Conservation (phyloP, 345 rosid species). For the Eucalyptus grandis region DNA sequence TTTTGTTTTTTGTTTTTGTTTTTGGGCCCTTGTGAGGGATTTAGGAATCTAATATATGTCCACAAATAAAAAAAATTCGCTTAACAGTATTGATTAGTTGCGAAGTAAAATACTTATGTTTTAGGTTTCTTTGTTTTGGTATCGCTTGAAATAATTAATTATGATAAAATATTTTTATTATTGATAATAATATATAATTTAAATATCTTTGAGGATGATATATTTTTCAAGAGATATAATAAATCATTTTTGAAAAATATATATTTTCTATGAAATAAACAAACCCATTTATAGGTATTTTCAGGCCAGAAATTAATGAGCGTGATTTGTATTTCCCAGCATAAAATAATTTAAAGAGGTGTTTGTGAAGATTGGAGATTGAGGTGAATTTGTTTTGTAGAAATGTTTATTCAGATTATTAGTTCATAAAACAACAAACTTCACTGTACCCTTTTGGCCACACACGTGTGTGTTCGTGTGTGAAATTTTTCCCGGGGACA, state of each 20-base stretch:
- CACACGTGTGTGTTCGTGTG: background rate
- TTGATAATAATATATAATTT: background rate
- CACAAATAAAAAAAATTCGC: background rate
- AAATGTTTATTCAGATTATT: background rate
- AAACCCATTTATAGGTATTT: background rate
- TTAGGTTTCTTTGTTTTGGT: too few relatives aligned
- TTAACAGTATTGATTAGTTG: background rate
- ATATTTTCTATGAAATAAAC: background rate
- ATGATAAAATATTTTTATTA: too few relatives aligned
- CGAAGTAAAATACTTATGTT: background rate
- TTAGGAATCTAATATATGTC: background rate
- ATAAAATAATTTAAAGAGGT: background rate
- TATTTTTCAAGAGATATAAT: too few relatives aligned
- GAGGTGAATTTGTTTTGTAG: background rate
- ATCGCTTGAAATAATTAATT: background rate
- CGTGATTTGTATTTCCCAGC: background rate
- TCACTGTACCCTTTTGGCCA: background rate
- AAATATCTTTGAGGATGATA: background rate
- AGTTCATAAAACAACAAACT: background rate
- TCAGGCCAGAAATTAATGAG: background rate
- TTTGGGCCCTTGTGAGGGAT: background rate
- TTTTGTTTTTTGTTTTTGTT: background rate
- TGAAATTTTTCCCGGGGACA: background rate
- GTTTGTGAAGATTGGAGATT: background rate
- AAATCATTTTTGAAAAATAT: background rate